A percentile compares a stretch with the other conserved stretches of the same genome.
Evolutionary conservation across 1,284 basidiomycete species (phyloP).

Genomic region (Grifola frondosa): DNA sequence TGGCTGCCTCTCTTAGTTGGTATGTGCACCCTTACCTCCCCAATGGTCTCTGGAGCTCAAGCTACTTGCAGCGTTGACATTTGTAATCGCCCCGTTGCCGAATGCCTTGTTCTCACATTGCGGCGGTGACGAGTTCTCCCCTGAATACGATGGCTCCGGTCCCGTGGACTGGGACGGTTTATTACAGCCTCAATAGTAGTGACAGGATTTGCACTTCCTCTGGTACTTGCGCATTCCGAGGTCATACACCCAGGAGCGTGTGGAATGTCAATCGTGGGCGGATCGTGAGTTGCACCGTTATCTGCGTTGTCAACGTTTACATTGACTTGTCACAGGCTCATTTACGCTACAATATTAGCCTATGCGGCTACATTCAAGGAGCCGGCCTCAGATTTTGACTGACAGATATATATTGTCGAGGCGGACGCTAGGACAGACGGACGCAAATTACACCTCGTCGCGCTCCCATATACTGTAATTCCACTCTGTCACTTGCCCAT

Average conservation of each 20-base stretch:
- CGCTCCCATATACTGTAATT: no score
- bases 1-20: conserved; percentile 98
- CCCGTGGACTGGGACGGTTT: conserved; percentile 87
- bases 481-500: no score
- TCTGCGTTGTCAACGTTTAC: neutral
- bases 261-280: conserved; percentile 93
- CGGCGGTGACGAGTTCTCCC: conserved; percentile 81
- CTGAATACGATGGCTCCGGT: conserved; percentile 58
- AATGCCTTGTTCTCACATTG: conserved; percentile 90
- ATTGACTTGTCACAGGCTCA: conserved; percentile 53
- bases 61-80: conserved; percentile 74
- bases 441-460: conserved; percentile 19
- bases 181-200: conserved; percentile 89
- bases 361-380: conserved; percentile 84
- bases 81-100: conserved; percentile 93
- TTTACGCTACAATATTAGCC: conserved; percentile 91
- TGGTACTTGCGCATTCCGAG: conserved; percentile 90
- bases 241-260: conserved; percentile 86
- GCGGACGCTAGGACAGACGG: conserved; percentile 9
- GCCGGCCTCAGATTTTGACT: conserved; percentile 75
- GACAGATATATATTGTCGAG: conserved; percentile 17
- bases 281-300: conserved; percentile 56
- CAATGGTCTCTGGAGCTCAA: neutral
- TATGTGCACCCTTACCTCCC: conserved; percentile 44
- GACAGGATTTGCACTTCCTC: conserved; percentile 90